These are phyloP conservation scores for Alternaria consortialis DNA, from an alignment of 2,329 filamentous ascomycete genomes.

Conservation along the genomic window DNA sequence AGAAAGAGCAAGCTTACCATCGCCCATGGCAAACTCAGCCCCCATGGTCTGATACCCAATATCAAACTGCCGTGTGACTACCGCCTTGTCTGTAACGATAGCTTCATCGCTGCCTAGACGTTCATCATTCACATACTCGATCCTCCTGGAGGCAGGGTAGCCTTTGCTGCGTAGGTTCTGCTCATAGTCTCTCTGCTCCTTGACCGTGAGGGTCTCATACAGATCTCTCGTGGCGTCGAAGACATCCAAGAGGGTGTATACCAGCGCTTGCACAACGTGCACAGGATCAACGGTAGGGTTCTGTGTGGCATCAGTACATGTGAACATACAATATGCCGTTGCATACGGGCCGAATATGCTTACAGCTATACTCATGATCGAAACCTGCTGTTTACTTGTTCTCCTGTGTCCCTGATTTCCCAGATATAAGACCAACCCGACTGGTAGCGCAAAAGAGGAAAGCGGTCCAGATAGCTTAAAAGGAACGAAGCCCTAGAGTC, in stretches of 20 bases:
- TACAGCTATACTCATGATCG: conserved; percentile 39
- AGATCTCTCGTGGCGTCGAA: conserved; percentile 49
- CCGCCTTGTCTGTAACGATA: conserved; percentile 45
- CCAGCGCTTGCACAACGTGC: conserved; percentile 43
- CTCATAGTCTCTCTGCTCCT: conserved; percentile 48
- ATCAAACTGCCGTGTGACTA: conserved; percentile 43
- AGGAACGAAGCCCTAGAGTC: conserved; percentile 11
- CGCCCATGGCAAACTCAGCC: conserved; percentile 41
- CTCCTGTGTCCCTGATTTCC: conserved; percentile 17
- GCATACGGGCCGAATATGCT: conserved; percentile 16
- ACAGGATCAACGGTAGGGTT: conserved; percentile 36
- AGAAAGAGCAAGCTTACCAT: conserved; percentile 34
- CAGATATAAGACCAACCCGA: conserved; percentile 15
- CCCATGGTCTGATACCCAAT: conserved; percentile 42
- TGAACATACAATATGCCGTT: not conserved
- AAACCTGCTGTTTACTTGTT: conserved; percentile 9
- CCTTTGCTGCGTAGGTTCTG: conserved; percentile 38
- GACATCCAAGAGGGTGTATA: conserved; percentile 45
- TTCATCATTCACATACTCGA: conserved; percentile 41
- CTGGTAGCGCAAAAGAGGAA: conserved; percentile 29
- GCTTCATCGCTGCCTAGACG: conserved; percentile 36
- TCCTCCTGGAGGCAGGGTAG: conserved; percentile 37
- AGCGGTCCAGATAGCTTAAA: conserved; percentile 12
- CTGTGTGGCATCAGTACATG: conserved; percentile 27
- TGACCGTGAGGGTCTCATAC: conserved; percentile 40